A percentile compares a stretch with the other conserved stretches of the same genome.
Conservation (phyloP, 2,329 filamentous ascomycete species). For the Cladosporium sp. region DNA sequence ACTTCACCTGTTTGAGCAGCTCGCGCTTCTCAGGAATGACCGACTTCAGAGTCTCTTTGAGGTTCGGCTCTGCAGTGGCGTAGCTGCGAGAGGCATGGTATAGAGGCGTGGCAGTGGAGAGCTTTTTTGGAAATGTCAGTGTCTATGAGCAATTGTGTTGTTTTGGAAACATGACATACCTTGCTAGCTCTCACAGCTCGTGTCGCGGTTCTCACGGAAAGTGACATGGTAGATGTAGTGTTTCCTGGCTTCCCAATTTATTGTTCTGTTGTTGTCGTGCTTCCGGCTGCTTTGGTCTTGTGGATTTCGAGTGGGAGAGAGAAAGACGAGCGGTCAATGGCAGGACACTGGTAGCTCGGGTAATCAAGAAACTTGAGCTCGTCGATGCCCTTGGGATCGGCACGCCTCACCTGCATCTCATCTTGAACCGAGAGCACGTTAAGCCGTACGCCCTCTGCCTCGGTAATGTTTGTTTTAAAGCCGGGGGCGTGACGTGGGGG, state of each 20-base stretch:
- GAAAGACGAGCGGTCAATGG: neutral
- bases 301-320: neutral
- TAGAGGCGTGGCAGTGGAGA: conserved; percentile 21
- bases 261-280: neutral
- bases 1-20: conserved; percentile 89
- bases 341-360: neutral
- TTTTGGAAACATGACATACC: conserved; percentile 41
- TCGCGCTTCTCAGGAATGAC: conserved; percentile 90
- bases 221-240: conserved; percentile 49
- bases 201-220: conserved; percentile 59
- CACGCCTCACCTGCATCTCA: neutral
- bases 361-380: neutral
- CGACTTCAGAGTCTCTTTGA: conserved; percentile 80
- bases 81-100: conserved; percentile 51
- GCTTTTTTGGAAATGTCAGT: conserved; percentile 16
- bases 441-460: neutral
- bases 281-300: neutral
- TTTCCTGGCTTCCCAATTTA: neutral
- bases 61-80: conserved; percentile 74
- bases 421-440: neutral
- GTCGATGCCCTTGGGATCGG: neutral
- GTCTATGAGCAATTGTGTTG: neutral
- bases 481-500: neutral
- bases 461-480: neutral
- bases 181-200: conserved; percentile 61